Evolutionary conservation across 192 early-diverging fungal species (phyloP), one percentile per base, ranked within the genome.

Genomic region (Gorgonomyces haynaldii): DNA sequence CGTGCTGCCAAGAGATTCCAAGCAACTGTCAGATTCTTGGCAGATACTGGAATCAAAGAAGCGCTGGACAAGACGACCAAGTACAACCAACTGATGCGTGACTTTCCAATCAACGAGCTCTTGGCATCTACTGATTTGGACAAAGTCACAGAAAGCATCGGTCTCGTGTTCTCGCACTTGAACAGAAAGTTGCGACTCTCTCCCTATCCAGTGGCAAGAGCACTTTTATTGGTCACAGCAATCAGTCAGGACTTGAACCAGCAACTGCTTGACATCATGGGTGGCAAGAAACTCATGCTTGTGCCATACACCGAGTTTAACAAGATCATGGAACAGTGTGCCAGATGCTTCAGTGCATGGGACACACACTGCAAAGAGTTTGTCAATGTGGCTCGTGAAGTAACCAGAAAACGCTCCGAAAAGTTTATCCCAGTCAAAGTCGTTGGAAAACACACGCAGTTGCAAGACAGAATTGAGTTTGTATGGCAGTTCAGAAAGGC

Each of bases 71-170:
- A 76, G 53, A 92, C 96, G 4, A 70, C 74, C 54, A 89, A 85
- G 51, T 98, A 94, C 78, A 98, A 97, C 59, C 84, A 84, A 54
- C 72, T 99, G 27, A 98, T 99, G 93, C 89, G 86, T 64, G 95
- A 99, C 42, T 99, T 99, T 45, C 96, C 96, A 13, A 64, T 98
- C 32, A 89, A 91, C 61, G 96, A 99, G 60, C 72, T 99, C 26
- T 71, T 99, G 38, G 79, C 95, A 4, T 87, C 93, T 0, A 91
- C 93, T 9, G 95, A 99, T 56, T 72, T 95, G 1, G 75, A 72
- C 7, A 86, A 89, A 49, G 74, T 92, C 42, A 68, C 76, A 42
- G 74, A 83, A 3, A 80, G 89, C 0, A 42, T 99, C 9, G 50
- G 66, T 31, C 62, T 77, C 42, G 88, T 99, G 49, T 99, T 98